Percentiles rank a stretch among this genome's conserved stretches.
These are phyloP conservation scores for Pichia californica DNA, from an alignment of 805 yeast genomes.

Conservation along the genomic window DNA sequence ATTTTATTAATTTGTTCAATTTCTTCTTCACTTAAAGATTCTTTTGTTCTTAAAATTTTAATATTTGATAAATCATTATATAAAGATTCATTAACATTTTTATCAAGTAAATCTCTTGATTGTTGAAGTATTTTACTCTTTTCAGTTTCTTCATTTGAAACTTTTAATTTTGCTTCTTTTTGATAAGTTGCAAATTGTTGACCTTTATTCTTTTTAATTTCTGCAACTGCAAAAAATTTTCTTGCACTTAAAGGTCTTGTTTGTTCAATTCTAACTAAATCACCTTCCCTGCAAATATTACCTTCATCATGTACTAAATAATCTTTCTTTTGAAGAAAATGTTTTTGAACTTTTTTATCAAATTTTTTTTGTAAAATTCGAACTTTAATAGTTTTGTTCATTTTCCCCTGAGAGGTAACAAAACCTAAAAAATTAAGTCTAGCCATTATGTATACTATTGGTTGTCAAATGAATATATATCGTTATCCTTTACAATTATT, in stretches of 20 bases:
- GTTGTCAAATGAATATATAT: no score
- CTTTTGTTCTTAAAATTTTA: constrained; percentile 15
- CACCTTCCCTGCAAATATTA: constrained; percentile 88
- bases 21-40: constrained; percentile 25
- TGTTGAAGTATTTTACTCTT: constrained; percentile 50
- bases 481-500: no score
- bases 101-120: constrained; percentile 34
- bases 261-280: constrained; percentile 85
- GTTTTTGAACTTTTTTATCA: constrained; percentile 67
- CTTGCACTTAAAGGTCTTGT: constrained; percentile 78
- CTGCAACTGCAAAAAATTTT: constrained; percentile 87
- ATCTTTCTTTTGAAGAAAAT: constrained; percentile 70
- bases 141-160: constrained; percentile 56
- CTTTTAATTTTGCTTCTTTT: constrained; percentile 61
- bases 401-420: constrained; percentile 93
- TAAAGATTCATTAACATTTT: constrained; percentile 18
- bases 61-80: constrained; percentile 27
- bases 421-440: constrained; percentile 87
- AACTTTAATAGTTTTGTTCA: constrained; percentile 93
- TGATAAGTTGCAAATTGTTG: constrained; percentile 83
- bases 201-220: constrained; percentile 82
- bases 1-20: constrained; percentile 32
- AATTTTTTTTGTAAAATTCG: constrained; percentile 73
- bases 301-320: constrained; percentile 93
- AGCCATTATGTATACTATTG: constrained; percentile 47